Base-by-base conservation (phyloP, 805 yeast species). In the Metschnikowia dekortorum region DNA sequence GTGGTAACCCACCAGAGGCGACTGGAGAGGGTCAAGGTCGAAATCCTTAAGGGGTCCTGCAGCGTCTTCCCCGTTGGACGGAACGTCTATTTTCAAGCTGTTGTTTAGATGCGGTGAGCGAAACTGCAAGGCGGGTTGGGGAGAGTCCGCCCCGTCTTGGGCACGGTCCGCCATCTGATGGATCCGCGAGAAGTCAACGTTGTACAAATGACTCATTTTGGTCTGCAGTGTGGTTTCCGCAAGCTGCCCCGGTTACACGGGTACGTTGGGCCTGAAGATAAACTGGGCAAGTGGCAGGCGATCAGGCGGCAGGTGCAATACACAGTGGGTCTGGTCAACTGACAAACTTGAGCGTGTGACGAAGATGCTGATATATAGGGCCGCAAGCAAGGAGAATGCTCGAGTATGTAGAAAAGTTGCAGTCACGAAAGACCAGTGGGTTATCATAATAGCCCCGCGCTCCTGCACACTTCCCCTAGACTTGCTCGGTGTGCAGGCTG, bases 1-100 rank as follows among this genome's bases (percentile, higher is more conserved):
- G 39, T 69, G 71, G 54, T 65, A 67, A 14, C 54, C 48, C 32
- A 39, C 49, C 49, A 39, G 49, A 11, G 44, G 43, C 26, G 35
- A 41, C 38, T 45, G 39, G n/a, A 30, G 44, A 9, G 45, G 14
- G 11, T 43, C 46, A 32, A 39, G 48, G 9, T 50, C 34, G n/a
- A 56, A 53, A 28, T 51, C 57, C 4, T 51, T 54, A 18, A 55
- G 48, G 34, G 34, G 44, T 8, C 16, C 45, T 26, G 35, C 39
- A 8, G 39, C 9, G 8, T 37, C 33, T 8, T 33, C 43, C 33
- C 30, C 38, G 13, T 31, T 14, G 10, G 40, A 36, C n/a, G 56
- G 56, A 9, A 55, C 58, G 30, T 42, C 43, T 43, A 55, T 55
- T n/a, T 51, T 49, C 39, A 55, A 42, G 14, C 39, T 49, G 14